Base-by-base conservation (phyloP, 768 basidiomycete species). In the Phlebiopsis gigantea region DNA sequence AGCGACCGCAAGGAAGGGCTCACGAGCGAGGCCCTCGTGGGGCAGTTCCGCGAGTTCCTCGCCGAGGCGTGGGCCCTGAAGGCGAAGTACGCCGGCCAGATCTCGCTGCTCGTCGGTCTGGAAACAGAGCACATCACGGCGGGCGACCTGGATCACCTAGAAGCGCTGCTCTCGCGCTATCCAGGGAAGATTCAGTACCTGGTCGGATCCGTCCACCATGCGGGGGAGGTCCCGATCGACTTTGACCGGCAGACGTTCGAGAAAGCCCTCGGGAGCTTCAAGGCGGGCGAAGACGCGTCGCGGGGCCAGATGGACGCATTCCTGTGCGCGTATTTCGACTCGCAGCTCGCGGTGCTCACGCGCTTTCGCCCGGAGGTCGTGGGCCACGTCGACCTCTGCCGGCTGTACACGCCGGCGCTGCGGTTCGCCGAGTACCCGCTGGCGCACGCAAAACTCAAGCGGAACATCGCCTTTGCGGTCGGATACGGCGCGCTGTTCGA, bases 161-260 rank as follows among this genome's bases (percentile, higher is more conserved):
- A 78, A 45, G 57, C 58, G 2, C 74, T 90, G 19, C 75, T 96
- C 30, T 57, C 71, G 31, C 63, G 67, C 24, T 71, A 84, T 57
- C 70, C 69, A 8, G 70, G 72, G 31, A 73, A 75, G 48, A 81
- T 98, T 58, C 87, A 98, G 65, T 98, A 93, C 70, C 66, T 98
- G 66, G 91, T 98, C 53, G 96, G 97, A 24, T 91, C 89, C 30
- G 76, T 99, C 6, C 97, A 99, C 68, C 96, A 98, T 64, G 93
- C 94, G 69, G 81, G 85, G 67, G 78, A 74, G 21, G 80, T 90
- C 41, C 93, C 95, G 7, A 96, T 99, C 71, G 97, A 99, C 72
- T 94, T 98, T 63, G 93, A 97, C 73, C 63, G 76, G 39, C 62
- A 72, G 24, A 93, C 87, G 8, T 96, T 83, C 76, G 73, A 81